These are phyloP conservation scores for Neofusicoccum kwambonambiense DNA, from an alignment of 2,329 filamentous ascomycete genomes.

Conservation along the genomic window DNA sequence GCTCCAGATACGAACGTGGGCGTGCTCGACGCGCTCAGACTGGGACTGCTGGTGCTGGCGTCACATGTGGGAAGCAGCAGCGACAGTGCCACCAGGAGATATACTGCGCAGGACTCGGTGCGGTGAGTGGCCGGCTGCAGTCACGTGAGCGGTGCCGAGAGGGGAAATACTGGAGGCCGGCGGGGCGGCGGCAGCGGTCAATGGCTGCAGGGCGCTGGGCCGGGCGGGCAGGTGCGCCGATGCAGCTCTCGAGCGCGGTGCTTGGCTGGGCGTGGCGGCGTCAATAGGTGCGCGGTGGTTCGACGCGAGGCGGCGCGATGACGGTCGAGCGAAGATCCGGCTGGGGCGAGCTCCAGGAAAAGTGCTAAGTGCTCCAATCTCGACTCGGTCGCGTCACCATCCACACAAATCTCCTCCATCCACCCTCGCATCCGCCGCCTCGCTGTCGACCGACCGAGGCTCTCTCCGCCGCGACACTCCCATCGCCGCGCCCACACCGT, in stretches of 20 bases:
- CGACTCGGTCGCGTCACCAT: conserved; percentile 10
- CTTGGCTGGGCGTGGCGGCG: conserved; percentile 12
- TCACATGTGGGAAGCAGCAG: conserved; percentile 22
- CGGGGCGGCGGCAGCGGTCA: neutral
- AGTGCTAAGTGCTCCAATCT: conserved; percentile 7
- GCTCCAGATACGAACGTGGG: conserved; percentile 19
- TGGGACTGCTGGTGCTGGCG: neutral
- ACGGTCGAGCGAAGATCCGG: conserved; percentile 16
- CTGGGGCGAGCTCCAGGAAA: conserved; percentile 17
- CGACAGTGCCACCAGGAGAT: neutral
- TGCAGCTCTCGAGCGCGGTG: neutral
- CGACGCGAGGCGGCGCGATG: conserved; percentile 11
- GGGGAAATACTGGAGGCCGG: neutral
- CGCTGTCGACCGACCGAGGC: neutral
- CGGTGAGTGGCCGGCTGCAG: neutral
- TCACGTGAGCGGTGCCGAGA: conserved; percentile 9
- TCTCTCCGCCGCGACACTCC: neutral
- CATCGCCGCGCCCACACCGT: neutral
- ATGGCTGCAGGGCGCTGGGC: neutral
- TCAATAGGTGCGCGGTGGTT: conserved; percentile 10
- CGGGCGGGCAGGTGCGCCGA: neutral
- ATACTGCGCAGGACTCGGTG: conserved; percentile 25
- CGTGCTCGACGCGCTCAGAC: neutral
- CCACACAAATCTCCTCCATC: conserved; percentile 12
- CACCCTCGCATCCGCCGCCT: conserved; percentile 4